phyloP scores from a whole-genome alignment of 768 basidiomycete genomes.

The Pilatotrama ljubarskyi region DNA sequence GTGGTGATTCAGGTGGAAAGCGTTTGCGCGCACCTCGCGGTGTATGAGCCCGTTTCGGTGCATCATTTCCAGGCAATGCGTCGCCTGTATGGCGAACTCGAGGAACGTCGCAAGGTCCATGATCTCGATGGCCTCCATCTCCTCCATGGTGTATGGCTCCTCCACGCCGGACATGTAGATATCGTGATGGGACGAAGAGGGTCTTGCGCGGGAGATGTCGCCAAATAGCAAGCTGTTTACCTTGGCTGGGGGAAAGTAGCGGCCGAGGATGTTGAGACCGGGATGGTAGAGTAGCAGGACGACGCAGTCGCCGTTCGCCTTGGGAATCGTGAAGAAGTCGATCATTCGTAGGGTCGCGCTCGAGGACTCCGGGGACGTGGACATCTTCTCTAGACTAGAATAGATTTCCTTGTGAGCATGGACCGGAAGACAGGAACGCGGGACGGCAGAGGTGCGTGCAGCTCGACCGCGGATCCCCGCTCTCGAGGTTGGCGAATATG shows the following conservation, averaged over 20 bases:
- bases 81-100: slow-evolving; percentile 79
- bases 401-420: neutral
- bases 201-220: slow-evolving; percentile 46
- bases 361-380: slow-evolving; percentile 49
- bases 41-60: slow-evolving; percentile 62
- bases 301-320: slow-evolving; percentile 63
- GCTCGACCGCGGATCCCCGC: neutral
- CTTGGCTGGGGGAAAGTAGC: slow-evolving; percentile 67
- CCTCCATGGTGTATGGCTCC: slow-evolving; percentile 48
- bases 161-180: slow-evolving; percentile 50
- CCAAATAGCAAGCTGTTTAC: slow-evolving; percentile 67
- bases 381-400: slow-evolving; percentile 51
- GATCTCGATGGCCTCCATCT: slow-evolving; percentile 61
- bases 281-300: slow-evolving; percentile 74
- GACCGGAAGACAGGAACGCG: neutral
- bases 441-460: neutral
- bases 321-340: slow-evolving; percentile 68
- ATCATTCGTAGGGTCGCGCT: slow-evolving; percentile 57
- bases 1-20: slow-evolving; percentile 71
- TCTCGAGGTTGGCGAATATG: neutral
- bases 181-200: slow-evolving; percentile 48
- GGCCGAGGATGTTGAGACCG: slow-evolving; percentile 65
- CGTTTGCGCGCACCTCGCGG: slow-evolving; percentile 77
- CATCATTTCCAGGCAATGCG: slow-evolving; percentile 66
- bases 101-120: slow-evolving; percentile 80